These are phyloP conservation scores for Suillus plorans DNA, from an alignment of 768 basidiomycete species.

Conservation along the genomic window DNA sequence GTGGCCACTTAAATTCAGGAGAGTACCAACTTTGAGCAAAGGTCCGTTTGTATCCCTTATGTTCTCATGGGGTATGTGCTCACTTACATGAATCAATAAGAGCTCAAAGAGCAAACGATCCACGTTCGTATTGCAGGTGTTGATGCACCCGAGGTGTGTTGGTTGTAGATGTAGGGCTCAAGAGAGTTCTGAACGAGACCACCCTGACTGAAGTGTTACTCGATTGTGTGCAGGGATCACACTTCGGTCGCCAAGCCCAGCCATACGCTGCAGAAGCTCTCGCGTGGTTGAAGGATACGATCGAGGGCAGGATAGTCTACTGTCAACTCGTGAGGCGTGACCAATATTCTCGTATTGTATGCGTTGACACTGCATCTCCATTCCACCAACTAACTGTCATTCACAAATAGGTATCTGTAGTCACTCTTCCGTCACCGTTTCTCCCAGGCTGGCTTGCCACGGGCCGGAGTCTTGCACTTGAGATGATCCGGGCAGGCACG, in stretches of 20 bases:
- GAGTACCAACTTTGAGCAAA: slow-evolving; percentile 57
- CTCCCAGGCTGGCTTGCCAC: slow-evolving; percentile 49
- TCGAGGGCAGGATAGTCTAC: slow-evolving; percentile 60
- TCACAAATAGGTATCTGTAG: slow-evolving; percentile 60
- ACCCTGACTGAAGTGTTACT: neutral
- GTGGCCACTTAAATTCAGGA: slow-evolving; percentile 70
- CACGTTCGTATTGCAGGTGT: slow-evolving; percentile 88
- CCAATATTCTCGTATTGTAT: slow-evolving; percentile 81
- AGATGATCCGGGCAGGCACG: slow-evolving; percentile 82
- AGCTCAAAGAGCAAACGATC: slow-evolving; percentile 76
- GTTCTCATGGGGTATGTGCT: neutral
- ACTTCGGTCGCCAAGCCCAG: slow-evolving; percentile 83
- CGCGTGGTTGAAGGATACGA: slow-evolving; percentile 60
- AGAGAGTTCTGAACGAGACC: neutral
- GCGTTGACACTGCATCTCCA: slow-evolving; percentile 22
- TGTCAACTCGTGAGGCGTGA: slow-evolving; percentile 77
- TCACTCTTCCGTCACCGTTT: slow-evolving; percentile 50
- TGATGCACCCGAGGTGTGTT: slow-evolving; percentile 85
- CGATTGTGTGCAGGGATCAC: slow-evolving; percentile 50
- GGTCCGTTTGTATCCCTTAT: slow-evolving; percentile 35
- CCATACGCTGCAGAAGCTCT: slow-evolving; percentile 73
- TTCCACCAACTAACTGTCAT: neutral
- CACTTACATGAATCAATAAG: slow-evolving; percentile 35
- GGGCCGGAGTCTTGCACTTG: slow-evolving; percentile 47
- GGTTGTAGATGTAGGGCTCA: neutral